Base-by-base conservation (phyloP, 805 yeast species). In the Alloascoidea hylecoeti region DNA sequence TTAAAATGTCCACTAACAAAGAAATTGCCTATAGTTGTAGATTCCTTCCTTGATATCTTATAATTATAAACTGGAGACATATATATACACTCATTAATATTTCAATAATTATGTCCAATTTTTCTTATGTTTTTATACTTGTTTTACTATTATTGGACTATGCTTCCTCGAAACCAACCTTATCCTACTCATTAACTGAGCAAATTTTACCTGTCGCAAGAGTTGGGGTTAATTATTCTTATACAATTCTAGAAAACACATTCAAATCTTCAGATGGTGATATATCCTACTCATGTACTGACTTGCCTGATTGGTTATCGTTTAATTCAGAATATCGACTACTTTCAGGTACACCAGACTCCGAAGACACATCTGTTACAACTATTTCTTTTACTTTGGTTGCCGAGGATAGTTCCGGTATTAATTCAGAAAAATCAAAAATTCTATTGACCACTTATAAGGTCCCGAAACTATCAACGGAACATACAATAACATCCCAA, bases 181-280 rank as follows among this genome's bases (percentile, higher is more conserved):
- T 68, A 32, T 82, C 81, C 35, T 83, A 78, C 63, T 86, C 95
- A n/a, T 73, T 86, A 52, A 58, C 69, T 45, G 75, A 75, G 51
- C 98, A 89, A 58, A 65, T 77, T 16, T 97, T 97, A 4, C 79
- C 85, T 23, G 83, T 92, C 12, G 97, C 95, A 3, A 67, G 94
- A 41, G 71, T 74, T 13, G 72, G 72, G 42, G 64, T 72, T 47
- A 46, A 53, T 2, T 89, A 78, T 57, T 46, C 60, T 15, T 89
- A 83, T 57, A 66, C 77, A 30, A 58, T 89, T 33, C 77, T 86
- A 38, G 61, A 69, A 42, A 73, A 76, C 46, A 89, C 97, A 2
- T 85, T 71, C 55, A 52, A 62, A 38, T 64, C 73, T 1, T 52
- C 60, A 36, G 58, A 56, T 16, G 64, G 63, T 15, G 38, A 56